Evolutionary conservation across 331 rosid species (phyloP).

Genomic region (Erythrophleum ivorense): DNA sequence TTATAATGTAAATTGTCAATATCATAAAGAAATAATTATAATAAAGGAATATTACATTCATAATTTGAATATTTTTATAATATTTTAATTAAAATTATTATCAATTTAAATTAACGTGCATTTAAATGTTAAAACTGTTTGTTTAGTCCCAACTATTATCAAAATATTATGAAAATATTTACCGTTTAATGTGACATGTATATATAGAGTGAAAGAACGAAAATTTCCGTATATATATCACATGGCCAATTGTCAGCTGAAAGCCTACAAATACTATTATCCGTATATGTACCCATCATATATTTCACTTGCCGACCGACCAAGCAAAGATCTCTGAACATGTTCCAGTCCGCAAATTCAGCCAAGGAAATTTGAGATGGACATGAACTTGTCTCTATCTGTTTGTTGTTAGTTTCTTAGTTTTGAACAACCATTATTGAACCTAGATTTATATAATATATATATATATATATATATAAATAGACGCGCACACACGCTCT

Average conservation of each 20-base stretch:
- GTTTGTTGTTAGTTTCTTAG: not conserved
- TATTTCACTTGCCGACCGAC: conserved; percentile 17
- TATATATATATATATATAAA: not conserved
- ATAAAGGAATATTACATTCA: too few relatives aligned
- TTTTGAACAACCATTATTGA: conserved; percentile 1
- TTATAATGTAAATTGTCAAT: too few relatives aligned
- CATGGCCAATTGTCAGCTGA: not conserved
- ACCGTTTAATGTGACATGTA: too few relatives aligned
- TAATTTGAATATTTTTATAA: too few relatives aligned
- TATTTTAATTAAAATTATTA: too few relatives aligned
- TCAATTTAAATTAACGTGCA: too few relatives aligned
- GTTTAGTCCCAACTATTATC: too few relatives aligned
- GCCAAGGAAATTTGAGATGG: not conserved
- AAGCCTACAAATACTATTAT: not conserved
- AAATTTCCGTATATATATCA: not conserved
- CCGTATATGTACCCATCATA: not conserved
- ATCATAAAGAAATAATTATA: too few relatives aligned
- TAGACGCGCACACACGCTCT: too few relatives aligned
- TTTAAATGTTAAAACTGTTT: too few relatives aligned
- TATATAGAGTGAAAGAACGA: too few relatives aligned
- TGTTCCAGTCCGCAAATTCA: conserved; percentile 21
- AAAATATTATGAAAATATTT: too few relatives aligned
- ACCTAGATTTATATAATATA: not conserved
- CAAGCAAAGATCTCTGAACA: not conserved
- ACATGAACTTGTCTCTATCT: conserved; percentile 16